Evolutionary conservation across 2,329 filamentous ascomycete species (phyloP).

Genomic region (Berkeleyomyces rouxiae): DNA sequence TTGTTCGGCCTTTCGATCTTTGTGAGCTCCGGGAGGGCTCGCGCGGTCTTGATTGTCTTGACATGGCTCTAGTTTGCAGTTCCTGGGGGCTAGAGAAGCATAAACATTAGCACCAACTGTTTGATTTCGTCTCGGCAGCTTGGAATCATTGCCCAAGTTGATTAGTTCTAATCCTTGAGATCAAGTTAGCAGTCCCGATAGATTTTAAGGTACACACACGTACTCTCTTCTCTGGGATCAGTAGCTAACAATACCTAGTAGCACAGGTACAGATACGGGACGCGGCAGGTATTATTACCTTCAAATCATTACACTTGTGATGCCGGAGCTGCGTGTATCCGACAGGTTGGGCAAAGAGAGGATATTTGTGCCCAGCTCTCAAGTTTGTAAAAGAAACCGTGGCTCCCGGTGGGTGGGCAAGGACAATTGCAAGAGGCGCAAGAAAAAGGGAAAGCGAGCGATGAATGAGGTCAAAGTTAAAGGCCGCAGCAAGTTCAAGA

Average conservation of each 20-base stretch:
- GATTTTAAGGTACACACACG: neutral
- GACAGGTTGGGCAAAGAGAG: neutral
- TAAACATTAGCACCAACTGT: neutral
- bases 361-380: neutral
- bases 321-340: slow-evolving; percentile 4
- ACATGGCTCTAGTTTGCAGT: neutral
- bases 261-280: neutral
- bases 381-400: neutral
- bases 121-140: neutral
- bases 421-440: neutral
- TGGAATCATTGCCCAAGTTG: neutral
- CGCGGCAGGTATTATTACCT: neutral
- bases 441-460: neutral
- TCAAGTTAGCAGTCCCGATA: neutral
- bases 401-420: neutral
- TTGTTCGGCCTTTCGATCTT: slow-evolving; percentile 9
- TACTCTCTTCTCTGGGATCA: neutral
- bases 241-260: slow-evolving; percentile 1
- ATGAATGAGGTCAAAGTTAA: neutral
- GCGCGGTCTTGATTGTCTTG: slow-evolving; percentile 8
- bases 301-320: slow-evolving; percentile 10
- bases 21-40: slow-evolving; percentile 7
- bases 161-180: neutral
- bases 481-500: neutral
- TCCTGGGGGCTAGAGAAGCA: neutral